These are phyloP conservation scores for Phytophthora gonapodyides DNA, from an alignment of 352 stramenopile species.

Conservation along the genomic window DNA sequence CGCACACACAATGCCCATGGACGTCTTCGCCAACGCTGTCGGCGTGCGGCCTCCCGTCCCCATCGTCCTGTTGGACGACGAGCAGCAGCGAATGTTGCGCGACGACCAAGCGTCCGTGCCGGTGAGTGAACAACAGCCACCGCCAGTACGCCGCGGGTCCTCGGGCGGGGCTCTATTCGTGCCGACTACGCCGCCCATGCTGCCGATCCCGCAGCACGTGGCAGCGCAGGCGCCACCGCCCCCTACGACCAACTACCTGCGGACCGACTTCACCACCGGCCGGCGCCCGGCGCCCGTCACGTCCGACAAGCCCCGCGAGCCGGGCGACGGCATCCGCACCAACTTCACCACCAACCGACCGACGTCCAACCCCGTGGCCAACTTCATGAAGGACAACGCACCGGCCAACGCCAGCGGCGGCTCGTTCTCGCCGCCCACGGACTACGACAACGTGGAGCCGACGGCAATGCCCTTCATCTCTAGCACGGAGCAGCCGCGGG, in stretches of 20 bases:
- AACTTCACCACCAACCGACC: conserved; percentile 47
- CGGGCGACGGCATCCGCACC: conserved; percentile 40
- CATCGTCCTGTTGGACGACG: conserved; percentile 59
- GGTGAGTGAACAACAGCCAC: not conserved
- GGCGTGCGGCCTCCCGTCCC: conserved; percentile 9
- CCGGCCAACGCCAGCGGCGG: conserved; percentile 10
- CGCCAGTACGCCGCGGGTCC: conserved; percentile 16
- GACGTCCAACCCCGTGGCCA: conserved; percentile 23
- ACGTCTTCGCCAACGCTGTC: conserved; percentile 28
- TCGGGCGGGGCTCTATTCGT: conserved; percentile 28
- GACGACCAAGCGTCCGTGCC: conserved; percentile 3
- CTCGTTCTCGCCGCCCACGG: conserved; percentile 28
- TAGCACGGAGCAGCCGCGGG: conserved; percentile 28
- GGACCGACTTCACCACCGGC: conserved; percentile 50
- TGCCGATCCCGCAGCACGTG: conserved; percentile 27
- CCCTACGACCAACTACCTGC: conserved; percentile 38
- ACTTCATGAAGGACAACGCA: conserved; percentile 28
- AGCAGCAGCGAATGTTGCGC: conserved; percentile 58
- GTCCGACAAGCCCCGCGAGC: conserved; percentile 8
- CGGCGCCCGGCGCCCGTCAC: conserved; percentile 11
- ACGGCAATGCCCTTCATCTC: conserved; percentile 42
- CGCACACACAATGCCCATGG: conserved; percentile 8
- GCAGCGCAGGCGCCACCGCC: conserved; percentile 21
- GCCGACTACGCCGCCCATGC: conserved; percentile 34
- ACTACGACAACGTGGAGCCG: conserved; percentile 46